phyloP scores from a whole-genome alignment of 352 stramenopile genomes.

The Aphanomyces stellatus region DNA sequence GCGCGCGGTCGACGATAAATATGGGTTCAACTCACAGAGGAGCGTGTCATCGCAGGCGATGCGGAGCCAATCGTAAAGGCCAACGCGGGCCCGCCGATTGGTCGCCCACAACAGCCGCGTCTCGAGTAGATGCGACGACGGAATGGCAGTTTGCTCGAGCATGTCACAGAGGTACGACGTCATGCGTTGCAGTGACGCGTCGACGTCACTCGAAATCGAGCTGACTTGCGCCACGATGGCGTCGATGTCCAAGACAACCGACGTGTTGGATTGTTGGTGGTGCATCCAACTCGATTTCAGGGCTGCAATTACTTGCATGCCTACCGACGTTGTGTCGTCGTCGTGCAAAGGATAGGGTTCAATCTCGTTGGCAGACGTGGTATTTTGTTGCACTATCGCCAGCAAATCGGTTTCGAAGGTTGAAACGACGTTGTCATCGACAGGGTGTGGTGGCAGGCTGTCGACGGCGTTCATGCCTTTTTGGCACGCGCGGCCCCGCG shows the following conservation, averaged over 20 bases:
- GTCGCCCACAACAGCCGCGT: neutral
- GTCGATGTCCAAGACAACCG: too few relatives aligned
- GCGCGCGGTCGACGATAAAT: neutral
- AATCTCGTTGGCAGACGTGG: too few relatives aligned
- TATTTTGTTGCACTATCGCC: too few relatives aligned
- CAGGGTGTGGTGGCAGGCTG: neutral
- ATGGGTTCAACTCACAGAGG: neutral
- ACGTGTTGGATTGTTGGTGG: too few relatives aligned
- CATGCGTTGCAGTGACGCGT: too few relatives aligned
- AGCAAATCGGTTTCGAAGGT: neutral
- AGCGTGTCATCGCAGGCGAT: neutral
- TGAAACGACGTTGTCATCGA: neutral
- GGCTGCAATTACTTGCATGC: neutral
- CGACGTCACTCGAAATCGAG: too few relatives aligned
- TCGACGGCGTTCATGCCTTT: neutral
- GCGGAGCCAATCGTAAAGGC: neutral
- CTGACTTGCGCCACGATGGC: too few relatives aligned
- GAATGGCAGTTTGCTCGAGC: too few relatives aligned
- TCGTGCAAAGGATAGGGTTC: neutral
- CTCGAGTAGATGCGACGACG: too few relatives aligned
- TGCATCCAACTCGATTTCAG: neutral
- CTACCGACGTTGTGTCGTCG: neutral
- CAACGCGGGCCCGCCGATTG: neutral
- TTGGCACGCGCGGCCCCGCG: slow-evolving; percentile 37
- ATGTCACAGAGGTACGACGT: too few relatives aligned